Conservation (phyloP, 768 basidiomycete genomes). For the Chiua virens region DNA sequence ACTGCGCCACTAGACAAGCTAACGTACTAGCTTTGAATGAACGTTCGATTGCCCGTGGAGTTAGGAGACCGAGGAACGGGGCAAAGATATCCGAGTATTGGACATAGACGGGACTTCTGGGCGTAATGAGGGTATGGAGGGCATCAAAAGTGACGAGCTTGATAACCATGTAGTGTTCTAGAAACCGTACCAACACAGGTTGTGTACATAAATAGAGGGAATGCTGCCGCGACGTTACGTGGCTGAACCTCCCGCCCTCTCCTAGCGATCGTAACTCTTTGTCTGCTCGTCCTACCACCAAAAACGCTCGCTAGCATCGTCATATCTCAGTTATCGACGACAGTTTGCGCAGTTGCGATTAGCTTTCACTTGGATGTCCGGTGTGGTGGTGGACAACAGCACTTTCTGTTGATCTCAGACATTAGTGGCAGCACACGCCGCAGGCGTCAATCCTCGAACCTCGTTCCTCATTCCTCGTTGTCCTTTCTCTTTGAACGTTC, state of each 20-base stretch:
- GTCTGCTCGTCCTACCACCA: slow-evolving; percentile 6
- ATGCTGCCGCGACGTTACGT: slow-evolving; percentile 7
- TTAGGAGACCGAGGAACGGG: slow-evolving; percentile 63
- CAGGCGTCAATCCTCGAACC: slow-evolving; percentile 30
- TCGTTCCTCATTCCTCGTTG: slow-evolving; percentile 9
- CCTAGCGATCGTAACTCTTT: slow-evolving; percentile 12
- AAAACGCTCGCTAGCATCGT: neutral
- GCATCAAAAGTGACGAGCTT: slow-evolving; percentile 78
- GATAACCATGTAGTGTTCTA: slow-evolving; percentile 31
- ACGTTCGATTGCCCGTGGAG: slow-evolving; percentile 48
- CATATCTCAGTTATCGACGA: slow-evolving; percentile 3
- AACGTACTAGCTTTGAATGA: slow-evolving; percentile 60
- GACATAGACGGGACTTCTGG: slow-evolving; percentile 63
- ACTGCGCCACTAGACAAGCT: neutral
- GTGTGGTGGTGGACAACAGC: slow-evolving; percentile 16
- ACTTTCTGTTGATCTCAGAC: slow-evolving; percentile 11
- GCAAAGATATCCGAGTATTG: slow-evolving; percentile 63
- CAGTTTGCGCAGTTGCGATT: slow-evolving; percentile 13
- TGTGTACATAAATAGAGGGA: slow-evolving; percentile 17
- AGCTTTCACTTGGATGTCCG: slow-evolving; percentile 18
- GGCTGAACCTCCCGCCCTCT: slow-evolving; percentile 3
- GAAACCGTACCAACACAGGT: slow-evolving; percentile 2
- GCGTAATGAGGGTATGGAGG: slow-evolving; percentile 71
- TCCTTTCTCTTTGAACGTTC: slow-evolving; percentile 18
- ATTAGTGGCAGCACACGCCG: slow-evolving; percentile 20